Percentiles rank a stretch among this genome's conserved stretches.
Conservation (phyloP, 1,284 basidiomycete species). For the Chalciporus sp. region DNA sequence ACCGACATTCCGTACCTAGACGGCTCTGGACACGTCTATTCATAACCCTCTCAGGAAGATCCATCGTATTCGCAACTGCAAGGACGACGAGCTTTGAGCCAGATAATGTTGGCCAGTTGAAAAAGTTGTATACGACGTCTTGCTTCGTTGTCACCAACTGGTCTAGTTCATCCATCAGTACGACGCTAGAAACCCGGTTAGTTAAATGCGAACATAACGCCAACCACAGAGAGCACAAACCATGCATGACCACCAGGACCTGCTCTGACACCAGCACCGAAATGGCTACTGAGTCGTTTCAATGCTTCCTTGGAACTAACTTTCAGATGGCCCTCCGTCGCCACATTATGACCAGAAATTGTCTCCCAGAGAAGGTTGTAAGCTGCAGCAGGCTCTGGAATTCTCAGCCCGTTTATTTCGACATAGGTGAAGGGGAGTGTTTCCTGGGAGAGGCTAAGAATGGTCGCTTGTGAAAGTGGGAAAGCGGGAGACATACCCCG, state of each 20-base stretch:
- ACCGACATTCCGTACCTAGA: slow-evolving; percentile 60
- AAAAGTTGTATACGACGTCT: slow-evolving; percentile 99
- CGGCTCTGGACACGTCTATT: slow-evolving; percentile 91
- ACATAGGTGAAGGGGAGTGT: slow-evolving; percentile 94
- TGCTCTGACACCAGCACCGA: slow-evolving; percentile 51
- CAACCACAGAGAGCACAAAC: slow-evolving; percentile 38
- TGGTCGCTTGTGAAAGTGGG: background rate
- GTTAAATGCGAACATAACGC: background rate
- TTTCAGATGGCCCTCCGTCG: slow-evolving; percentile 61
- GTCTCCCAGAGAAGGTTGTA: slow-evolving; percentile 91
- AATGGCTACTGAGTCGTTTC: slow-evolving; percentile 65
- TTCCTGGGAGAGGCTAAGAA: slow-evolving; percentile 55
- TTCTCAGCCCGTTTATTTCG: slow-evolving; percentile 96
- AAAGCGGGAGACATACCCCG: slow-evolving; percentile 50
- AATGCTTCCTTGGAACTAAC: slow-evolving; percentile 74
- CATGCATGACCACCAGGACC: slow-evolving; percentile 75
- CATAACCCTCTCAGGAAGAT: slow-evolving; percentile 93
- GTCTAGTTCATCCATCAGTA: slow-evolving; percentile 98
- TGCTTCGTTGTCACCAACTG: slow-evolving; percentile 95
- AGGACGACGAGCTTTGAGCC: slow-evolving; percentile 91
- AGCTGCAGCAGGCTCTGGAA: slow-evolving; percentile 86
- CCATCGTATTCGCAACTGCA: slow-evolving; percentile 98
- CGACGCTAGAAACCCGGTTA: slow-evolving; percentile 61
- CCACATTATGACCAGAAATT: slow-evolving; percentile 73
- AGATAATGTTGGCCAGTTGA: slow-evolving; percentile 96